phyloP scores from a whole-genome alignment of 805 yeast genomes.

The Candida loeiensis region DNA sequence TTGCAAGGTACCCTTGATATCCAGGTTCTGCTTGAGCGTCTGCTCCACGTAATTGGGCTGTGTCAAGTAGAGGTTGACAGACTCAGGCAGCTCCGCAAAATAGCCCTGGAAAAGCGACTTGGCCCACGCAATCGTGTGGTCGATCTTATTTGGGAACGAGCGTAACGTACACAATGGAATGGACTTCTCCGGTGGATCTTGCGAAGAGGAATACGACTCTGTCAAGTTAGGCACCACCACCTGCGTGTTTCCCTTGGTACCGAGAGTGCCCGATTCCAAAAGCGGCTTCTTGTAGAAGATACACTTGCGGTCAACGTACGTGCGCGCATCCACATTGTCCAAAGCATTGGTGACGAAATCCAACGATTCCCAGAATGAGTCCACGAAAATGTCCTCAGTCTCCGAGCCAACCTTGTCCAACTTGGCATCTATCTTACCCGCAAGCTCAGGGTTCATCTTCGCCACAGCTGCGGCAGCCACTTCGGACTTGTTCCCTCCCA shows the following conservation, averaged over 20 bases:
- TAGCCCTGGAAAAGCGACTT: constrained; percentile 90
- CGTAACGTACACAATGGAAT: constrained; percentile 96
- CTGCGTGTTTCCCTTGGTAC: constrained; percentile 98
- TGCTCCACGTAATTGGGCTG: constrained; percentile 93
- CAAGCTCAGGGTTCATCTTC: constrained; percentile 80
- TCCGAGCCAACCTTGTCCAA: constrained; percentile 92
- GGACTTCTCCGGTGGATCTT: constrained; percentile 97
- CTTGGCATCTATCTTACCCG: constrained; percentile 69
- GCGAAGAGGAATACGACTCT: constrained; percentile 92
- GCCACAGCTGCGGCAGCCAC: constrained; percentile 83
- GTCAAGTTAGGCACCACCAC: constrained; percentile 91
- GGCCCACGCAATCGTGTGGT: constrained; percentile 99
- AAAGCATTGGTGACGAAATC: constrained; percentile 95
- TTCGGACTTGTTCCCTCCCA: constrained; percentile 86
- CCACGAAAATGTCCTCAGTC: constrained; percentile 82
- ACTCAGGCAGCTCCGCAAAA: constrained; percentile 87
- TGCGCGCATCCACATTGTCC: constrained; percentile 97
- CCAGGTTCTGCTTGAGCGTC: constrained; percentile 87
- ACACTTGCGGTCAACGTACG: constrained; percentile 96
- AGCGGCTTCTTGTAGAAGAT: constrained; percentile 87
- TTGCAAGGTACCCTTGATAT: constrained; percentile 81
- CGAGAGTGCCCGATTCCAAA: constrained; percentile 94
- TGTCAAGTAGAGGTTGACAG: constrained; percentile 82
- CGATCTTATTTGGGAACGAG: constrained; percentile 96
- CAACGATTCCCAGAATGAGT: constrained; percentile 75